Base-by-base conservation (phyloP, 192 early-diverging fungal genomes). In the Backusella morwellensis region DNA sequence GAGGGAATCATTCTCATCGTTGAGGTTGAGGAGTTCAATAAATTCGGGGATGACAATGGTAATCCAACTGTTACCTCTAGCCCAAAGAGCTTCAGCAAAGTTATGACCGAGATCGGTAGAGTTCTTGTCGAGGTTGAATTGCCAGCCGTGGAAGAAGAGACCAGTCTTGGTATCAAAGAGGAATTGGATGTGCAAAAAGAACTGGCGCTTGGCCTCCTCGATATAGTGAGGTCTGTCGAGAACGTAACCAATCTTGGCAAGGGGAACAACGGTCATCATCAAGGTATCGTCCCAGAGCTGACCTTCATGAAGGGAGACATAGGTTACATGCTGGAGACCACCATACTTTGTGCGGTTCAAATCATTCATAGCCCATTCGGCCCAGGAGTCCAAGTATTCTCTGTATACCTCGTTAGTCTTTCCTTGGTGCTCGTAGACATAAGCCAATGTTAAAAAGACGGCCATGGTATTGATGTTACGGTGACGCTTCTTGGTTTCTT, bases 31-130 rank as follows among this genome's bases (percentile, higher is more conserved):
- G 19, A 76, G 67, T 29, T 76, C 75, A 52, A 76, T 76, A 32
- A 76, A 69, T 34, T 76, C 75, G n/a, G 75, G 75, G 29, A 76
- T 76, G 3, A 76, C 75, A 76, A 76, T 76, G 11, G 75, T 76
- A 26, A 76, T 69, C 75, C 75, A 76, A 76, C 75, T 76, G 35
- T 76, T 76, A 35, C 75, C 75, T 69, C 75, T 35, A 35, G 59
- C 75, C 75, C 75, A 76, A n/a, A 76, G 68, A 6, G 75, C 75
- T 15, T 47, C 68, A 29, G 75, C 75, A 70, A 69, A 76, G 68
- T 76, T 76, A 52, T 76, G 66, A 34, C 75, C 75, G 19, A 40
- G 32, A 11, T 68, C 47, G 3, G 56, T 29, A 26, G 56, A 23
- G 23, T 63, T 63, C 21, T 12, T 12, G 12, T 63, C 56, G 8